These are phyloP conservation scores for Penicillium angulare DNA, from an alignment of 495 filamentous ascomycete species.

Conservation along the genomic window DNA sequence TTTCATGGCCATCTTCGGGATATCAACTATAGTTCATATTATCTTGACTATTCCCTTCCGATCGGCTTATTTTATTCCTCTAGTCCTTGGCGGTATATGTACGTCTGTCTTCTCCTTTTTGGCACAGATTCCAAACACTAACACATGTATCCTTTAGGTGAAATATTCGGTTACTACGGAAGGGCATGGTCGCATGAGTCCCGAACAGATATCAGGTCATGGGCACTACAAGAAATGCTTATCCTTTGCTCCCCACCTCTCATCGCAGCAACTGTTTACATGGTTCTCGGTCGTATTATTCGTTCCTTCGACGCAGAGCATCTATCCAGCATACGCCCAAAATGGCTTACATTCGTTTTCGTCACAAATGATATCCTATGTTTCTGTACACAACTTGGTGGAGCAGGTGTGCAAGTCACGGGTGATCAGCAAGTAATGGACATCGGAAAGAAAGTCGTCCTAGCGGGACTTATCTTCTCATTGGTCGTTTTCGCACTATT, in stretches of 20 bases:
- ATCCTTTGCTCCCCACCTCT: slow-evolving; percentile 46
- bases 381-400: slow-evolving; percentile 34
- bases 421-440: slow-evolving; percentile 28
- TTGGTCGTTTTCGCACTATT: slow-evolving; percentile 33
- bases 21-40: slow-evolving; percentile 39
- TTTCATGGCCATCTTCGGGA: slow-evolving; percentile 48
- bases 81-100: slow-evolving; percentile 58
- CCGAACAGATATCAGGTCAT: slow-evolving; percentile 26
- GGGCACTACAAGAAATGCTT: slow-evolving; percentile 45
- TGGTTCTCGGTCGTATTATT: slow-evolving; percentile 55
- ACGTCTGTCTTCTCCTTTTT: slow-evolving; percentile 18
- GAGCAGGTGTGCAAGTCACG: slow-evolving; percentile 44
- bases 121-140: neutral
- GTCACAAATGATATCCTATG: slow-evolving; percentile 38
- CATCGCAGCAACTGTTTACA: slow-evolving; percentile 58
- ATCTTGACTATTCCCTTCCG: slow-evolving; percentile 41
- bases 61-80: slow-evolving; percentile 55
- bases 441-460: slow-evolving; percentile 33
- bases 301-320: slow-evolving; percentile 47
- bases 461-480: slow-evolving; percentile 33
- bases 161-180: slow-evolving; percentile 50
- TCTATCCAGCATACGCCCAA: slow-evolving; percentile 26
- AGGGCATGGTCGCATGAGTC: slow-evolving; percentile 37
- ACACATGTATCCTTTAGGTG: slow-evolving; percentile 23
- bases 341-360: slow-evolving; percentile 32